Evolutionary conservation across 768 basidiomycete species (phyloP), one percentile per base, ranked within the genome.

Genomic region (Saitozyma sp.): DNA sequence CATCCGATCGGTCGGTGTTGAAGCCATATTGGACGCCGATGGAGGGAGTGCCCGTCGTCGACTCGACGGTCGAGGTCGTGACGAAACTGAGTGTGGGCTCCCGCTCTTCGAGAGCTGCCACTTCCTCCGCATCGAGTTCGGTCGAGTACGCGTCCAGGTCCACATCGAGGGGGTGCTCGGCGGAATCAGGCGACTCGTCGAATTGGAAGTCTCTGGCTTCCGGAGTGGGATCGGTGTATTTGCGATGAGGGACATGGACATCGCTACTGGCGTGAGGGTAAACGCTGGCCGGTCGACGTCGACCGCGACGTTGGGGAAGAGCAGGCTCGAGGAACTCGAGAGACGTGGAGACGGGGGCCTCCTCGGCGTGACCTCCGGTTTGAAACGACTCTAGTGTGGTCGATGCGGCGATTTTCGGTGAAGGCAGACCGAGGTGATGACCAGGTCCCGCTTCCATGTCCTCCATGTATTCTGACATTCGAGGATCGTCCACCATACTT

Each of bases 11-110:
- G 9, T 65, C 65, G 11, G 58, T 43, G 46, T 60, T 61, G 61
- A 60, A 73, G 16, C 68, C 65, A 42, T 75, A 75, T 0, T 59
- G 56, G 3, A 43, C 63, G 9, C 65, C 64, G 38, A 69, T 68
- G 9, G 74, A 67, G 14, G 71, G 71, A 13, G 74, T 73, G 39
- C 70, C 56, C 17, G 69, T 65, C n/a, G 66, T 68, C 16, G 76
- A 75, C 11, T 73, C 68, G 58, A 59, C 50, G 6, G 71, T 73
- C 37, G 73, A 74, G 16, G 73, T 63, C 6, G 73, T 74, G 43
- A 69, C 58, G 52, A 74, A 71, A 57, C 70, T 71, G 56, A 74
- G 60, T 16, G 67, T 70, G 2, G 72, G 69, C 29, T 63, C 69
- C 16, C 51, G 55, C 14, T 20, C 17, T 58, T 61, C 39, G 56